Evolutionary conservation across 2,329 filamentous ascomycete species (phyloP).

Genomic region (Diaporthe vexans): DNA sequence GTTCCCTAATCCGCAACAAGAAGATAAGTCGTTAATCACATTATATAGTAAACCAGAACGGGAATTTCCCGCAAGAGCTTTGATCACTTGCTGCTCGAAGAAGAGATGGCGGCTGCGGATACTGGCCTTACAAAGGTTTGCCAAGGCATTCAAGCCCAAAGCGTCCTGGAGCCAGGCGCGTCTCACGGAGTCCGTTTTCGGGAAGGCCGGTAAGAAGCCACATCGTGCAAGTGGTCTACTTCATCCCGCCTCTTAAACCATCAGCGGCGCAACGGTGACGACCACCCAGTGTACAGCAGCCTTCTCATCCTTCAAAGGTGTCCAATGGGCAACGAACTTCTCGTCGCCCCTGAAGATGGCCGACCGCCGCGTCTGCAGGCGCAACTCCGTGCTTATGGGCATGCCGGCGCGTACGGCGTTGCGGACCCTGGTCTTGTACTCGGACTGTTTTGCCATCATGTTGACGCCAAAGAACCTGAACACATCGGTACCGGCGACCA

Average conservation of each 20-base stretch:
- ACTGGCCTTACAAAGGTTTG: background rate
- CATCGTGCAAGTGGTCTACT: background rate
- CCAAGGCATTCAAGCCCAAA: background rate
- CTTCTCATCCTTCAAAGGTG: slow-evolving; percentile 46
- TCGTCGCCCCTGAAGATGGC: slow-evolving; percentile 48
- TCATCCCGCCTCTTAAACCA: background rate
- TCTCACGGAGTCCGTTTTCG: no score
- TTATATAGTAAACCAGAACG: slow-evolving; percentile 14
- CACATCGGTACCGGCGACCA: slow-evolving; percentile 45
- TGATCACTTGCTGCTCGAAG: slow-evolving; percentile 6
- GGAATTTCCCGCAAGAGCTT: background rate
- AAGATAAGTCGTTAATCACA: slow-evolving; percentile 14
- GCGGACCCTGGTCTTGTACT: slow-evolving; percentile 45
- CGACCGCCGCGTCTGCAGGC: slow-evolving; percentile 47
- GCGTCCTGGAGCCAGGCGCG: background rate
- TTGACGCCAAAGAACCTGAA: slow-evolving; percentile 48
- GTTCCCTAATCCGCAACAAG: slow-evolving; percentile 5
- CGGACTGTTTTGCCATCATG: slow-evolving; percentile 45
- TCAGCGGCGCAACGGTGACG: slow-evolving; percentile 32
- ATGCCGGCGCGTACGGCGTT: slow-evolving; percentile 46
- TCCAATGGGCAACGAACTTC: slow-evolving; percentile 45
- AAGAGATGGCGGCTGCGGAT: background rate
- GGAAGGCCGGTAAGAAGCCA: background rate
- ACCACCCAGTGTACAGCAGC: slow-evolving; percentile 36
- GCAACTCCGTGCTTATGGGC: slow-evolving; percentile 49